A percentile compares a stretch with the other conserved stretches of the same genome.
Evolutionary conservation across 768 basidiomycete species (phyloP).

Genomic region (Russula dissimulans): DNA sequence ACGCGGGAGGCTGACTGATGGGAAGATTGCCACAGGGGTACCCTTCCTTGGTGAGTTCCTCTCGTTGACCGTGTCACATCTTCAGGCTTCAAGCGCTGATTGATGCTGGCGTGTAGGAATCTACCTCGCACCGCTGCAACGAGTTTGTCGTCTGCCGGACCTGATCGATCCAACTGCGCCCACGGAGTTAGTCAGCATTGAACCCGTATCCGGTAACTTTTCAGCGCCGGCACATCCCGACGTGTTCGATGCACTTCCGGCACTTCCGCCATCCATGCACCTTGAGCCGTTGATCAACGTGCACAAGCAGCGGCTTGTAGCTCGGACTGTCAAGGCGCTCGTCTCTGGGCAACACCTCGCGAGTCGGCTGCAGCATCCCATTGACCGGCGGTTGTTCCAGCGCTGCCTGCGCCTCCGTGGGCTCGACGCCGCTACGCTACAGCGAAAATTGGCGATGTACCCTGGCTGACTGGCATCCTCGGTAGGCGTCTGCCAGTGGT

Average conservation of each 20-base stretch:
- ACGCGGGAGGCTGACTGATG: constrained; percentile 31
- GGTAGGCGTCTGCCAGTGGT: too few species aligned
- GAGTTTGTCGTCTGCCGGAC: constrained; percentile 60
- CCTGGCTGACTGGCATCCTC: constrained; percentile 6
- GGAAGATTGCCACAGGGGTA: constrained; percentile 53
- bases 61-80: background rate
- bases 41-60: constrained; percentile 65
- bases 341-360: constrained; percentile 81
- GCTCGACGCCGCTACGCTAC: constrained; percentile 46
- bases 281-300: constrained; percentile 84
- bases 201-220: constrained; percentile 52
- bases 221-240: constrained; percentile 67
- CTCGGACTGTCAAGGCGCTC: constrained; percentile 68
- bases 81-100: background rate
- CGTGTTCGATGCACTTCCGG: constrained; percentile 63
- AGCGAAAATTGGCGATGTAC: constrained; percentile 37
- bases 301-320: constrained; percentile 78
- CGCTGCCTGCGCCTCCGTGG: constrained; percentile 64
- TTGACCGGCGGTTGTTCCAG: constrained; percentile 72
- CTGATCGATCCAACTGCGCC: constrained; percentile 79
- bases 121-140: constrained; percentile 65
- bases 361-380: constrained; percentile 54
- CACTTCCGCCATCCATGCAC: constrained; percentile 67
- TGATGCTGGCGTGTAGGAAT: constrained; percentile 39
- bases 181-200: constrained; percentile 53